phyloP scores from a whole-genome alignment of 2,329 filamentous ascomycete species.

The Fusarium torulosum region DNA sequence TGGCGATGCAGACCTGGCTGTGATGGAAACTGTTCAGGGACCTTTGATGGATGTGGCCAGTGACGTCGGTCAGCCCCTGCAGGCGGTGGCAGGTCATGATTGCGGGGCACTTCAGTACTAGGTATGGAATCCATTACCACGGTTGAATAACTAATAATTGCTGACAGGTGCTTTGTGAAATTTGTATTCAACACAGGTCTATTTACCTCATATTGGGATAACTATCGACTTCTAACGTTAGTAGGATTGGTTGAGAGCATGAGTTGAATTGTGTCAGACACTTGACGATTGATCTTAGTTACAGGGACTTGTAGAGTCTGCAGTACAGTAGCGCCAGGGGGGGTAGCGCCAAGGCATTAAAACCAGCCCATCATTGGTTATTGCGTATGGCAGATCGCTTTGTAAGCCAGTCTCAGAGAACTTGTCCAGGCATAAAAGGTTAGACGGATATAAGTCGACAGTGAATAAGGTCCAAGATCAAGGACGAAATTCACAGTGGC shows the following conservation, averaged over 20 bases:
- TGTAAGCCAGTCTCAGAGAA: neutral
- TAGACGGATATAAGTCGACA: neutral
- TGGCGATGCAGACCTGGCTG: neutral
- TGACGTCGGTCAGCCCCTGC: conserved; percentile 29
- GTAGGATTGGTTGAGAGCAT: neutral
- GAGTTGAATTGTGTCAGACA: conserved; percentile 14
- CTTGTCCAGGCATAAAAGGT: neutral
- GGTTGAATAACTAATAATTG: neutral
- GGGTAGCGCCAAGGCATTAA: neutral
- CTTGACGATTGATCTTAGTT: neutral
- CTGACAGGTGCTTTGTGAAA: too few relatives aligned
- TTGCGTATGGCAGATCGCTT: neutral
- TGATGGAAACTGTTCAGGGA: conserved; percentile 4
- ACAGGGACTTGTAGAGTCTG: neutral
- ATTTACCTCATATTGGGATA: neutral
- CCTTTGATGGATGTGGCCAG: conserved; percentile 5
- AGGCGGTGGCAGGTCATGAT: conserved; percentile 16
- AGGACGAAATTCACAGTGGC: neutral
- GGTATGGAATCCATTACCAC: too few relatives aligned
- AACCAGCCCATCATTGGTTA: neutral
- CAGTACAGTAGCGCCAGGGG: conserved; percentile 11
- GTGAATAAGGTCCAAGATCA: neutral
- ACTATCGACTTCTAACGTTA: neutral
- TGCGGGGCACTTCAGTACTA: conserved; percentile 22
- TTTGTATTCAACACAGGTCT: neutral